Percentiles rank a stretch among this genome's conserved stretches.
phyloP scores from a whole-genome alignment of 164 flowering plant genomes.

The Magnolia officinalis region DNA sequence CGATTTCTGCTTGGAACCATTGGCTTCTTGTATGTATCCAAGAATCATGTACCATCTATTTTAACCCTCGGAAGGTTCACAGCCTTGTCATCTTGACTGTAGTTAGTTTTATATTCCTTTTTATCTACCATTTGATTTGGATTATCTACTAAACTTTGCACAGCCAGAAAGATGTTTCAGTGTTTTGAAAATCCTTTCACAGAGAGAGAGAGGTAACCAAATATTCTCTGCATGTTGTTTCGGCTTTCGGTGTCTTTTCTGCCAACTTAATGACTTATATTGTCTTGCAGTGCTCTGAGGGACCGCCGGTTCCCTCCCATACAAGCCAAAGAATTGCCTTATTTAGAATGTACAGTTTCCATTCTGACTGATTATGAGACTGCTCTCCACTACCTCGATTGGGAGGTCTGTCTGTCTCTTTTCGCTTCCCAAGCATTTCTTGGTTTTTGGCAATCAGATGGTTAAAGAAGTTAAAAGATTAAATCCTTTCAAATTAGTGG shows the following conservation, averaged over 20 bases:
- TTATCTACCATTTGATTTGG: too few species aligned
- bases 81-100: too few species aligned
- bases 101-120: too few species aligned
- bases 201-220: too few species aligned
- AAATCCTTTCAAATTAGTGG: not conserved
- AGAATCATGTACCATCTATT: too few species aligned
- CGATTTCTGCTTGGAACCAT: not conserved
- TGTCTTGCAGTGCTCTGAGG: slow-evolving; percentile 73
- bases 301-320: slow-evolving; percentile 96
- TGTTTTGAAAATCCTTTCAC: too few species aligned
- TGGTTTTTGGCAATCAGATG: not conserved
- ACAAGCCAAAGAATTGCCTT: slow-evolving; percentile 87
- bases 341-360: slow-evolving; percentile 90
- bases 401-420: slow-evolving; percentile 69
- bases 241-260: not conserved
- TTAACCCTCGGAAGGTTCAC: too few species aligned
- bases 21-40: not conserved
- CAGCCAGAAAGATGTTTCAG: too few species aligned
- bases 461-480: not conserved
- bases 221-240: too few species aligned
- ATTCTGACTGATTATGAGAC: slow-evolving; percentile 80
- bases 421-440: not conserved
- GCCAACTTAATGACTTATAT: slow-evolving; percentile 7
- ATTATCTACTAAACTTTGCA: too few species aligned
- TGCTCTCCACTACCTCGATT: slow-evolving; percentile 78